Evolutionary conservation across 2,329 filamentous ascomycete species (phyloP), one percentile per base, ranked within the genome.

Genomic region (Dactylellina sp.): DNA sequence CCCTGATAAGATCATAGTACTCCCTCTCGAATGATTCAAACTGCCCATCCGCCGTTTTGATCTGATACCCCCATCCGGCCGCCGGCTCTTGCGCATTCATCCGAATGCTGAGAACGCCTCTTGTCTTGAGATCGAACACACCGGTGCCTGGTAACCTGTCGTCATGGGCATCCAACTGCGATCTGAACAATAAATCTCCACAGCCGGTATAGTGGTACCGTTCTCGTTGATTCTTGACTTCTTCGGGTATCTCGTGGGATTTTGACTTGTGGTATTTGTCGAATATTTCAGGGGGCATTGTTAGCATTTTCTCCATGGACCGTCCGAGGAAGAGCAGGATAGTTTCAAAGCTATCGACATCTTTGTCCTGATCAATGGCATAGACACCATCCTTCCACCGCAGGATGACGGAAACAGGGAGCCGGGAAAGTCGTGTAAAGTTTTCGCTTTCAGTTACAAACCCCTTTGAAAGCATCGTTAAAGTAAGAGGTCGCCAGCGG

Each of bases 11-110:
- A 81, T 99, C 95, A 80, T 90, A 96, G 81, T 95, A 97, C 79
- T 99, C 96, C 70, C 93, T 89, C 82, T 99, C 95, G 80, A 90
- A 99, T 0, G 94, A 98, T 80, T 96, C 90, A 85, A 87, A 99
- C 68, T 89, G 84, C 14, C 96, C 96, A 60, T 88, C 88, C 0
- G 88, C 87, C 40, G 85, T 82, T 71, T 88, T 89, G 77, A 99
- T 93, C 81, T 99, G 91, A 80, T 99, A 99, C 1, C 92, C 93
- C 11, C 89, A 83, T 25, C 92, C 93, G 89, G 85, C 76, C 94
- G 85, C 79, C 89, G 91, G 16, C 89, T 59, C 86, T 2, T 80
- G 78, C 0, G 91, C 85, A 77, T 96, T 89, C 92, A 97, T 97
- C 25, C 95, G 92, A 75, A 99, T 91, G 0, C 92, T 89, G 3